Percentiles rank a stretch among this genome's conserved stretches.
Conservation (phyloP, 805 yeast genomes). For the Teunomyces pallodes region DNA sequence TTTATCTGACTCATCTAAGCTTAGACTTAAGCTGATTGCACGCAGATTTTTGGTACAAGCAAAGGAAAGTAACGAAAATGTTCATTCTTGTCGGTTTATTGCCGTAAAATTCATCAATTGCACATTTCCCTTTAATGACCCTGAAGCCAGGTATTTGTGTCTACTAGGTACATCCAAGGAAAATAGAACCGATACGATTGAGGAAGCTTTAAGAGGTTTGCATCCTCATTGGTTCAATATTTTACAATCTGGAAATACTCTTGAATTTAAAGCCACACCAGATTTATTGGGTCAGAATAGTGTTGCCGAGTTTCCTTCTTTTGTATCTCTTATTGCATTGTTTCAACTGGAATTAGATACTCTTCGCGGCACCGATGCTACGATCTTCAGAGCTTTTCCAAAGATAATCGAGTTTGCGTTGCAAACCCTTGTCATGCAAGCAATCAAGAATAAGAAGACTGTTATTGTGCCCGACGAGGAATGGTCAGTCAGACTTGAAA, state of each 20-base stretch:
- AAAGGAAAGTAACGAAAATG: constrained; percentile 13
- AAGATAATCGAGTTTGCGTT: constrained; percentile 53
- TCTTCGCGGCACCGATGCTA: constrained; percentile 10
- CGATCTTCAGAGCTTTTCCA: constrained; percentile 30
- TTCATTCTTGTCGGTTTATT: constrained; percentile 57
- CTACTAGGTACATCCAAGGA: constrained; percentile 56
- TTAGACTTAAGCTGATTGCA: constrained; percentile 39
- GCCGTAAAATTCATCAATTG: constrained; percentile 65
- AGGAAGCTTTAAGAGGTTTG: constrained; percentile 76
- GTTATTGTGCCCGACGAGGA: constrained; percentile 67
- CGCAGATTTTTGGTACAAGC: constrained; percentile 25
- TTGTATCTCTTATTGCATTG: constrained; percentile 35
- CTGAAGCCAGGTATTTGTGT: constrained; percentile 65
- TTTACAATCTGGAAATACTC: constrained; percentile 42
- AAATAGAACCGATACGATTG: constrained; percentile 70
- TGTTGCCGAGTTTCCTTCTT: constrained; percentile 52
- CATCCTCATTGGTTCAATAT: constrained; percentile 79
- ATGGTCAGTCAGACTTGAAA: constrained; percentile 69
- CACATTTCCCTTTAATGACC: constrained; percentile 63
- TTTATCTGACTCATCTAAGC: constrained; percentile 38
- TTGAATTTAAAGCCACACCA: constrained; percentile 41
- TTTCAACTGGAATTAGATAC: constrained; percentile 19
- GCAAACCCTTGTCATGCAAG: constrained; percentile 63
- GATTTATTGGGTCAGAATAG: constrained; percentile 44
- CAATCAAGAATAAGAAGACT: constrained; percentile 50